Conservation (phyloP, 148 eudicot genomes). For the Rhododendron vialii region DNA sequence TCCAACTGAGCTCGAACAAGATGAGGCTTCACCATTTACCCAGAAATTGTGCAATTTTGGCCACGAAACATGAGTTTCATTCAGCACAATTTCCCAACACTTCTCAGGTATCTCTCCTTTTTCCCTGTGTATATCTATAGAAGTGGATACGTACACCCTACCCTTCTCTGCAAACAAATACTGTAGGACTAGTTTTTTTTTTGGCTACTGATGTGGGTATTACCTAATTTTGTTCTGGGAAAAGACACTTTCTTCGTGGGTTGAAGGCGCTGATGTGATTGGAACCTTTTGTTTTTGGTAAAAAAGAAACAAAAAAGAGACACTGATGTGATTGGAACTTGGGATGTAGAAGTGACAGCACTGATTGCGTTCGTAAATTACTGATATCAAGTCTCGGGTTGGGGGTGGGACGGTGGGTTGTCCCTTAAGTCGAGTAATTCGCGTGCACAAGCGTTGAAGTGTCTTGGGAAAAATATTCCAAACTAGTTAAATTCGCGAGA, state of each 20-base stretch:
- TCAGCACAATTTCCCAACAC: slow-evolving; percentile 10
- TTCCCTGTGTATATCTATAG: not conserved
- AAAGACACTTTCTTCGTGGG: not conserved
- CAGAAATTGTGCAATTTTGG: slow-evolving; percentile 25
- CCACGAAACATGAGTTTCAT: slow-evolving; percentile 21
- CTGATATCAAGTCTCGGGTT: not conserved
- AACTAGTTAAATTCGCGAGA: not conserved
- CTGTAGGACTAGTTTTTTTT: not conserved
- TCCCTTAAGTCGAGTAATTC: not conserved
- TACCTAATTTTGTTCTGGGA: not conserved
- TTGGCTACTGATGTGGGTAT: not conserved
- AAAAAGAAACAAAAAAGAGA: not conserved
- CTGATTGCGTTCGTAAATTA: not conserved
- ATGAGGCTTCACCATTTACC: slow-evolving; percentile 42
- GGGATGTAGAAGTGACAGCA: not conserved
- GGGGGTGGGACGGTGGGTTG: not conserved
- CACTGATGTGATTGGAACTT: not conserved
- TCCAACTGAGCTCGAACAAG: not conserved
- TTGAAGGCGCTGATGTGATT: not conserved
- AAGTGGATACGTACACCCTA: not conserved
- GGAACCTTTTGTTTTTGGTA: not conserved
- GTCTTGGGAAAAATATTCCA: not conserved
- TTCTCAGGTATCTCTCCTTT: slow-evolving; percentile 38
- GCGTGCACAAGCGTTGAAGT: not conserved
- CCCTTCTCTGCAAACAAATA: not conserved